phyloP scores from a whole-genome alignment of 768 basidiomycete species.

The Leucocoprinus leucothites region DNA sequence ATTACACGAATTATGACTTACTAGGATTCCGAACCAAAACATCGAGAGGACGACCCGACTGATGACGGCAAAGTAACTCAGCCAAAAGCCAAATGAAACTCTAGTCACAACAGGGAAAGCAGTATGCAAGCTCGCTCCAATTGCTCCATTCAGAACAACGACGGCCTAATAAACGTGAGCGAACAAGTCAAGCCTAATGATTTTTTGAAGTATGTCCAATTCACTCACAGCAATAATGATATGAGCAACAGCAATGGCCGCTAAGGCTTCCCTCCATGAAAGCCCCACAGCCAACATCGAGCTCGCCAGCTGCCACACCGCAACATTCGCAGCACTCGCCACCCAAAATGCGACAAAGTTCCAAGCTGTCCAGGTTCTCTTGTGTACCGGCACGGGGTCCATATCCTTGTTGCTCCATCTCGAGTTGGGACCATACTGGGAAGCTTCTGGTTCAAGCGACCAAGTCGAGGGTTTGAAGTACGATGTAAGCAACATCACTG shows the following conservation, averaged over 20 bases:
- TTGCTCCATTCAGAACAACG: conserved; percentile 76
- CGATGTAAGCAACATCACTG: too few relatives aligned
- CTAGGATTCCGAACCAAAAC: conserved; percentile 83
- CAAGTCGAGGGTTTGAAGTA: conserved; percentile 35
- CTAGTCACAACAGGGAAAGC: conserved; percentile 74
- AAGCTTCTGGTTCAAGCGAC: conserved; percentile 49
- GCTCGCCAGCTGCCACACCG: conserved; percentile 61
- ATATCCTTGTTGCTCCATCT: conserved; percentile 75
- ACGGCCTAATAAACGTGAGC: conserved; percentile 27
- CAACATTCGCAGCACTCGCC: conserved; percentile 45
- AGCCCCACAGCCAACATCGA: conserved; percentile 75
- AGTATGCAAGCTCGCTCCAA: conserved; percentile 76
- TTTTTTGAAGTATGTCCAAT: too few relatives aligned
- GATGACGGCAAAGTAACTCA: conserved; percentile 83
- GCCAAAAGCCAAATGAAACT: conserved; percentile 87
- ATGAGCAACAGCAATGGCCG: conserved; percentile 73
- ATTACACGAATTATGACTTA: conserved; percentile 17
- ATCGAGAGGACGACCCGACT: conserved; percentile 73
- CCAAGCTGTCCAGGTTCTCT: conserved; percentile 66
- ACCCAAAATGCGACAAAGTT: conserved; percentile 66
- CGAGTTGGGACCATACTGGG: conserved; percentile 53
- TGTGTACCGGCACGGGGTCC: conserved; percentile 63
- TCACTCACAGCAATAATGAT: conserved; percentile 55
- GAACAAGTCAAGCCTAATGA: not conserved
- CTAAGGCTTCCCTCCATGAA: conserved; percentile 69